phyloP scores from a whole-genome alignment of 805 yeast genomes.

The Hanseniaspora osmophila region DNA sequence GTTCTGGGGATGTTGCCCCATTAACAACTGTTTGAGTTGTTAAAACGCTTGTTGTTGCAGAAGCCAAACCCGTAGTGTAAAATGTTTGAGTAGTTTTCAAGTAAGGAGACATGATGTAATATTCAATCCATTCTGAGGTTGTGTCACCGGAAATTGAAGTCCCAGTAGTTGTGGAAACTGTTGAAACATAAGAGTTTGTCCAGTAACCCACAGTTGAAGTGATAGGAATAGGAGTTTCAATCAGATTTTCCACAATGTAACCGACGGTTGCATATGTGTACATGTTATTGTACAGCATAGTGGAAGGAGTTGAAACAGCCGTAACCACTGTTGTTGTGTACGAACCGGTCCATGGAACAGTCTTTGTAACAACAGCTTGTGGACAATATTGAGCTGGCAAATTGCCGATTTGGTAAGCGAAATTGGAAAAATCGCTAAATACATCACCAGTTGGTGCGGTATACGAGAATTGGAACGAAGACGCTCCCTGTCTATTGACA shows the following conservation, averaged over 20 bases:
- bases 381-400: no score
- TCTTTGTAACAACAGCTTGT: no score
- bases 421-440: conserved; percentile 8
- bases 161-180: not conserved
- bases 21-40: not conserved
- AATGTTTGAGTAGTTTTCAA: not conserved
- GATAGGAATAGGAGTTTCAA: not conserved
- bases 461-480: conserved; percentile 9
- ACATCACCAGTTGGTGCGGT: conserved; percentile 11
- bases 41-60: not conserved
- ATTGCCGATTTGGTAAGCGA: conserved; percentile 6
- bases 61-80: not conserved
- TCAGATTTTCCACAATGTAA: no score
- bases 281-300: not conserved
- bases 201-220: not conserved
- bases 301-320: not conserved
- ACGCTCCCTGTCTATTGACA: conserved; percentile 12
- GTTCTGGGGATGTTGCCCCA: not conserved
- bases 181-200: not conserved
- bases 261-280: no score
- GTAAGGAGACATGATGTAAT: not conserved
- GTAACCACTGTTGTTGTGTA: not conserved
- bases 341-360: no score
- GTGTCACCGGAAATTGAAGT: no score
- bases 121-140: not conserved